These are phyloP conservation scores for Tylopilus rubrobrunneus DNA, from an alignment of 768 basidiomycete species.

Conservation along the genomic window DNA sequence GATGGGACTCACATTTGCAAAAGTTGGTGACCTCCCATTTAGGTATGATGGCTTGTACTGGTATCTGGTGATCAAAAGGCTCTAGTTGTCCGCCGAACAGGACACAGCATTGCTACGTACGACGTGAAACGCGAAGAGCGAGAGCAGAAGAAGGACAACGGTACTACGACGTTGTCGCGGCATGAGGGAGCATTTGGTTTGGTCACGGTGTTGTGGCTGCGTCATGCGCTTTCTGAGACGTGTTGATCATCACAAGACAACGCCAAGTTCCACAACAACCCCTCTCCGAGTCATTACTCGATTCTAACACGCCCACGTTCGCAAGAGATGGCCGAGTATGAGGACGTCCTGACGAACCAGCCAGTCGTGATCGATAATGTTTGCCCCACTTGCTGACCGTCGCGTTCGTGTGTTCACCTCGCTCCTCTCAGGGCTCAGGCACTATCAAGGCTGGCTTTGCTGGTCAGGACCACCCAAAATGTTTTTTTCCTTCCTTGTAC, in stretches of 20 bases:
- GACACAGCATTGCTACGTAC: conserved; percentile 22
- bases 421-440: conserved; percentile 78
- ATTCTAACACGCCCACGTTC: conserved; percentile 9
- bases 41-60: conserved; percentile 44
- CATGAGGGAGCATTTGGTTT: conserved; percentile 14
- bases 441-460: conserved; percentile 99
- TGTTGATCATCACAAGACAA: conserved; percentile 1
- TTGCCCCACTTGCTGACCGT: conserved; percentile 29
- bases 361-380: conserved; percentile 99
- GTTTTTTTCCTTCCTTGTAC: conserved; percentile 98
- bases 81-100: conserved; percentile 8
- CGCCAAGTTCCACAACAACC: conserved; percentile 5
- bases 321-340: conserved; percentile 73
- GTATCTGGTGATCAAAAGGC: conserved; percentile 28
- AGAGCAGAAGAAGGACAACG: conserved; percentile 14
- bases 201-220: conserved; percentile 9
- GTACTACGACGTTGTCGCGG: conserved; percentile 10
- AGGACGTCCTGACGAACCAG: conserved; percentile 95
- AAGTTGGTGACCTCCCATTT: conserved; percentile 91
- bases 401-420: conserved; percentile 23
- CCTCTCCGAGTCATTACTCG: not conserved
- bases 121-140: conserved; percentile 16
- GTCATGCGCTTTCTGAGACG: not conserved
- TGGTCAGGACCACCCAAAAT: conserved; percentile 98
- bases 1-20: conserved; percentile 67